These are phyloP conservation scores for Tetrapisispora iriomotensis DNA, from an alignment of 805 yeast genomes.

Conservation along the genomic window DNA sequence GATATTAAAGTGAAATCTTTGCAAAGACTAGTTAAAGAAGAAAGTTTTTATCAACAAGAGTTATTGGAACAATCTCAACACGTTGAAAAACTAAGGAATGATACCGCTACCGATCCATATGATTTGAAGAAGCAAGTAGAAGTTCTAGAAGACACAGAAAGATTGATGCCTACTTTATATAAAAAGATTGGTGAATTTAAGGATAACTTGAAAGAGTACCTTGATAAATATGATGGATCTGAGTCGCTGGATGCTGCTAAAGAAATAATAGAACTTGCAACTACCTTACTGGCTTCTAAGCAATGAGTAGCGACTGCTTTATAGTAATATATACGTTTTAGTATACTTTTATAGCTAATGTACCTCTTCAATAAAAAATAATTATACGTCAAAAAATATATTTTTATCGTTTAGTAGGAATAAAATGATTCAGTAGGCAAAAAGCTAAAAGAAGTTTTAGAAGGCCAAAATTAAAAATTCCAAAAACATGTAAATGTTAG, in stretches of 20 bases:
- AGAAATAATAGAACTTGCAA: constrained; percentile 20
- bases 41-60: constrained; percentile 49
- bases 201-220: constrained; percentile 32
- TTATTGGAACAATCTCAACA: constrained; percentile 41
- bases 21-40: constrained; percentile 59
- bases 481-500: too few relatives aligned
- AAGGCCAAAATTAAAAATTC: too few relatives aligned
- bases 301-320: neutral
- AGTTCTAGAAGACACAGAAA: constrained; percentile 45
- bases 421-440: too few relatives aligned
- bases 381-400: too few relatives aligned
- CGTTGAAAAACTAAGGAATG: constrained; percentile 39
- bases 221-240: constrained; percentile 30
- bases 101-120: constrained; percentile 45
- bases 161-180: constrained; percentile 41
- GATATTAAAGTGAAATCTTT: constrained; percentile 67
- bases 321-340: neutral
- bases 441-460: too few relatives aligned
- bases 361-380: too few relatives aligned
- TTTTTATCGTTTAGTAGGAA: too few relatives aligned
- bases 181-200: constrained; percentile 34
- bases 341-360: too few relatives aligned
- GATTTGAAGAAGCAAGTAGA: constrained; percentile 49
- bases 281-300: constrained; percentile 13
- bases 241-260: constrained; percentile 27